These are phyloP conservation scores for Raphidocelis subcapitata DNA, from an alignment of 139 green algal genomes.

Conservation along the genomic window DNA sequence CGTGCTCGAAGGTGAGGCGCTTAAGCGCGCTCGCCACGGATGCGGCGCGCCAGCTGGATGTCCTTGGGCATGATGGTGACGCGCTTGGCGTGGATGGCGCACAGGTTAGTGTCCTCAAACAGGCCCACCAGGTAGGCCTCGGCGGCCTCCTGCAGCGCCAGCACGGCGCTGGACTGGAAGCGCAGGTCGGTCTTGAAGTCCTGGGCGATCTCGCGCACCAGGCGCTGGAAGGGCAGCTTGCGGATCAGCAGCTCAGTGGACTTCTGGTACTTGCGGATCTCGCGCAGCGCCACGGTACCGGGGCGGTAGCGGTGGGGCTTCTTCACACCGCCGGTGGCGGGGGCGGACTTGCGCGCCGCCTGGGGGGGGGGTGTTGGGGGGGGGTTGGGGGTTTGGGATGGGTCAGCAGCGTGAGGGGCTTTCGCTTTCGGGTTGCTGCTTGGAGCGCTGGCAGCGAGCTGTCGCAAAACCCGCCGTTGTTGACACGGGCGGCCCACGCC, in stretches of 20 bases:
- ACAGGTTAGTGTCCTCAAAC: slow-evolving; percentile 94
- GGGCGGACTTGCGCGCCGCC: slow-evolving; percentile 62
- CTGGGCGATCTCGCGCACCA: slow-evolving; percentile 98
- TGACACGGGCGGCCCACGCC: too few species aligned
- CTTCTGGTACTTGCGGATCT: slow-evolving; percentile 97
- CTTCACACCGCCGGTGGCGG: slow-evolving; percentile 78
- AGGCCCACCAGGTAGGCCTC: slow-evolving; percentile 98
- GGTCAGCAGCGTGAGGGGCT: not conserved
- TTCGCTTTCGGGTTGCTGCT: not conserved
- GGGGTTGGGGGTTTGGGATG: too few species aligned
- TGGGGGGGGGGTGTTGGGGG: too few species aligned
- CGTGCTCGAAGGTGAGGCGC: too few species aligned
- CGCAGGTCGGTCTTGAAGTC: slow-evolving; percentile 99
- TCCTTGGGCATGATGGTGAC: slow-evolving; percentile 98
- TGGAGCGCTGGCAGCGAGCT: not conserved
- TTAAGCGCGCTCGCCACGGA: slow-evolving; percentile 85
- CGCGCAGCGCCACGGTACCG: slow-evolving; percentile 86
- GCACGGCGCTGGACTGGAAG: slow-evolving; percentile 95
- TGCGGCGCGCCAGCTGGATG: slow-evolving; percentile 92
- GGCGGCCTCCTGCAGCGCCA: slow-evolving; percentile 95
- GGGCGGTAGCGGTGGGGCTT: slow-evolving; percentile 91
- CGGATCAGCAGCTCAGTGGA: slow-evolving; percentile 92
- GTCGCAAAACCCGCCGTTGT: not conserved
- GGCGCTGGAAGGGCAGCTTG: slow-evolving; percentile 96
- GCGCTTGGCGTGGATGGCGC: slow-evolving; percentile 89